Conservation (phyloP, 106 monocot genomes). For the Dendrobium catenatum region DNA sequence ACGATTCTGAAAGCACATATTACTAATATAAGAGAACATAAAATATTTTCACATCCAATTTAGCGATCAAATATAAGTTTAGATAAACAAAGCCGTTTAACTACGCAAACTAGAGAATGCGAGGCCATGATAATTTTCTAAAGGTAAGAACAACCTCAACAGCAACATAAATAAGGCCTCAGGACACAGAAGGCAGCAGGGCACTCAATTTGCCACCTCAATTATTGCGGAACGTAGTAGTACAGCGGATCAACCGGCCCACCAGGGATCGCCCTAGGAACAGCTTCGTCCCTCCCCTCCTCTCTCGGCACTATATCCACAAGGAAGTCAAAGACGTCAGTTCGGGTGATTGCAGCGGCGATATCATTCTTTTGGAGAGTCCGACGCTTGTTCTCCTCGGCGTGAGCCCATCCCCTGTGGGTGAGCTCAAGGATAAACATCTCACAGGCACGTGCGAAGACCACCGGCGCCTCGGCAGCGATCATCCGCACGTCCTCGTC, state of each 20-base stretch:
- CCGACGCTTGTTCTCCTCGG: not conserved
- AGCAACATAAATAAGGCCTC: no score
- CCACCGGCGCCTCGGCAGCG: constrained; percentile 77
- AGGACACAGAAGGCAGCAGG: not conserved
- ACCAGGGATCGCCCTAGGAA: not conserved
- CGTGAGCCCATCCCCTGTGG: no score
- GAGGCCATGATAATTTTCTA: no score
- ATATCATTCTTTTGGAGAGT: constrained; percentile 57
- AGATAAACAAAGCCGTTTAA: no score
- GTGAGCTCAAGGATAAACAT: no score
- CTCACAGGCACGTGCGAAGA: constrained; percentile 25
- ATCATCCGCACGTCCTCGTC: constrained; percentile 73
- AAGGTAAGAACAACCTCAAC: no score
- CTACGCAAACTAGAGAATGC: no score
- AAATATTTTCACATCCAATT: no score
- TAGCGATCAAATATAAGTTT: no score
- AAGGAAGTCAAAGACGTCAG: constrained; percentile 49
- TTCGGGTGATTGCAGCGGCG: constrained; percentile 14
- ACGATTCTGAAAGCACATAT: no score
- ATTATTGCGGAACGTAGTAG: constrained; percentile 6
- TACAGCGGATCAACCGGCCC: constrained; percentile 3
- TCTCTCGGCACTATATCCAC: constrained; percentile 49
- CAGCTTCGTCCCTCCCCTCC: constrained; percentile 20
- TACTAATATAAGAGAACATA: no score
- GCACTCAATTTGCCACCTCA: not conserved